phyloP scores from a whole-genome alignment of 768 basidiomycete genomes.

The Amanita pallidorosea region DNA sequence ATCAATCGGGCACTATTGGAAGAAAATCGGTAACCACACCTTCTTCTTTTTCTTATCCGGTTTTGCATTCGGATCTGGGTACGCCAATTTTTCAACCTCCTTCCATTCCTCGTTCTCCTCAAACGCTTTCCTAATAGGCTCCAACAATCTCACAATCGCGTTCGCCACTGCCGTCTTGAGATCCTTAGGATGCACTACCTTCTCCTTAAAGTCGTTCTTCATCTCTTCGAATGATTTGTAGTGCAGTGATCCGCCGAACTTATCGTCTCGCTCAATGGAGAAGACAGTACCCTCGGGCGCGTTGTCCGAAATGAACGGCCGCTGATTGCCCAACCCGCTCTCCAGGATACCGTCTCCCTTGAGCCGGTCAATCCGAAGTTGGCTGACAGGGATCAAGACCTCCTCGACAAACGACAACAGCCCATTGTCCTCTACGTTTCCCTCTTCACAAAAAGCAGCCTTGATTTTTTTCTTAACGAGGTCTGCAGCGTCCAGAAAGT shows the following conservation, averaged over 20 bases:
- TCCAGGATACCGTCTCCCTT: constrained; percentile 41
- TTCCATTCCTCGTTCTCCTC: constrained; percentile 75
- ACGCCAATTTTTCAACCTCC: constrained; percentile 64
- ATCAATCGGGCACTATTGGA: background rate
- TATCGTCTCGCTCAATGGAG: constrained; percentile 64
- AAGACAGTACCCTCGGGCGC: constrained; percentile 82
- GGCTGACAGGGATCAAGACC: constrained; percentile 81
- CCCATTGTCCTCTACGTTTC: constrained; percentile 81
- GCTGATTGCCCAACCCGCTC: constrained; percentile 37
- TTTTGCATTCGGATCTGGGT: constrained; percentile 67
- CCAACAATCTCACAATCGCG: constrained; percentile 63
- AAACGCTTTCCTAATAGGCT: constrained; percentile 74
- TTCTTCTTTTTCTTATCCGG: constrained; percentile 62
- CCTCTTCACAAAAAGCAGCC: constrained; percentile 89
- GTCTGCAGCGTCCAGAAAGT: constrained; percentile 86
- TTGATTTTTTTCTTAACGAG: constrained; percentile 84
- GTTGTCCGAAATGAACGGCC: constrained; percentile 51
- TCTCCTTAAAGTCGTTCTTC: constrained; percentile 63
- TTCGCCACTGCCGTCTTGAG: constrained; percentile 72
- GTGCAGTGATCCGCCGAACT: constrained; percentile 74
- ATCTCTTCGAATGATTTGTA: constrained; percentile 58
- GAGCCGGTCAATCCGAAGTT: constrained; percentile 54
- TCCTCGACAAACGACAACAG: constrained; percentile 76
- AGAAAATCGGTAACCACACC: constrained; percentile 13
- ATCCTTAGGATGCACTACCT: constrained; percentile 81